Evolutionary conservation across 495 filamentous ascomycete genomes (phyloP).

Genomic region (Penicillium waksmanii): DNA sequence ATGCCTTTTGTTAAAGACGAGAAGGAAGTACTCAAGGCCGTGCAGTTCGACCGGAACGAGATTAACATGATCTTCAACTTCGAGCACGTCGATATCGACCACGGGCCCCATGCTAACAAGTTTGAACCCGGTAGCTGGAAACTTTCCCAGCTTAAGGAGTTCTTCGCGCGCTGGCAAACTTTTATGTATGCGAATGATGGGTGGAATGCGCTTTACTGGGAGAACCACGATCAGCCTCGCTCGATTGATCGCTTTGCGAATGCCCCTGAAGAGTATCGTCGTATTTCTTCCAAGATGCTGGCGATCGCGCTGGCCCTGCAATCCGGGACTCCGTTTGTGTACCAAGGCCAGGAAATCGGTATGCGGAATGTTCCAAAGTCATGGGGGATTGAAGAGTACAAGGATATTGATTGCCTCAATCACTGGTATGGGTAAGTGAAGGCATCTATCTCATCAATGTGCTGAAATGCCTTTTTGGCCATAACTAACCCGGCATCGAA

Average conservation of each 20-base stretch:
- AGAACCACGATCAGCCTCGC: conserved; percentile 74
- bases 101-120: conserved; percentile 50
- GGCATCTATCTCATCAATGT: no score
- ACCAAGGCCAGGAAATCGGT: conserved; percentile 78
- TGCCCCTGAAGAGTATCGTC: conserved; percentile 48
- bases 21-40: conserved; percentile 61
- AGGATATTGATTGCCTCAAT: conserved; percentile 71
- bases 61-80: conserved; percentile 81
- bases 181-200: conserved; percentile 71
- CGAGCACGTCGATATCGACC: conserved; percentile 63
- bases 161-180: conserved; percentile 66
- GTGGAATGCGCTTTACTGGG: conserved; percentile 74
- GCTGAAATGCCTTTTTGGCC: neutral
- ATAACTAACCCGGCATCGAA: neutral
- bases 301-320: conserved; percentile 61
- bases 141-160: conserved; percentile 58
- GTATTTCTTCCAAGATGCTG: conserved; percentile 62
- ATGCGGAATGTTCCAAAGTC: conserved; percentile 69
- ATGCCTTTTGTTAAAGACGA: conserved; percentile 64
- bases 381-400: conserved; percentile 71
- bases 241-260: conserved; percentile 64
- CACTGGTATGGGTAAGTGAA: conserved; percentile 56
- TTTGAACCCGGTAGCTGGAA: conserved; percentile 56
- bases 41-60: conserved; percentile 60
- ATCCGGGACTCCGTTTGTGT: conserved; percentile 72